Conservation (phyloP, 179 eudicot genomes). For the Beta corolliflora region DNA sequence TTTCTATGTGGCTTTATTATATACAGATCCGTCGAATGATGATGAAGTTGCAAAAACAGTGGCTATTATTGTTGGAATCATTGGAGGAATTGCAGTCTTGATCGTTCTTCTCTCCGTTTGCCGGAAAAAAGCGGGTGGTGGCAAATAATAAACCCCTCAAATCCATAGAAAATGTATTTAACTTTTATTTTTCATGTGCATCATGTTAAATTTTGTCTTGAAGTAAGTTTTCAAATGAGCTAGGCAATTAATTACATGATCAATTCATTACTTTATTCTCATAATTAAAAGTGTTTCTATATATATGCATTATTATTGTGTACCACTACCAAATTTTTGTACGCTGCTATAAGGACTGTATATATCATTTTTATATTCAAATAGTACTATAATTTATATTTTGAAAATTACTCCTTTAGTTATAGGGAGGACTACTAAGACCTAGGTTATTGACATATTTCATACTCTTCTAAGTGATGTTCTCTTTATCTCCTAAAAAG, state of each 20-base stretch:
- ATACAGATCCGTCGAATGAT: slow-evolving; percentile 48
- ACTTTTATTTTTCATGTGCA: background rate
- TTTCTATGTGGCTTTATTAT: background rate
- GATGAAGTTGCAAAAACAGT: slow-evolving; percentile 76
- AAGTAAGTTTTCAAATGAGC: background rate
- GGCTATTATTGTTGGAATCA: slow-evolving; percentile 69
- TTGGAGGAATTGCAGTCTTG: slow-evolving; percentile 65
- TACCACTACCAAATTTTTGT: too few species aligned
- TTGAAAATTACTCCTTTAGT: too few species aligned
- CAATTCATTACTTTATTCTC: background rate
- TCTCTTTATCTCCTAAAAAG: background rate
- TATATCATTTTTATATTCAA: too few species aligned
- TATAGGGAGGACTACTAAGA: too few species aligned
- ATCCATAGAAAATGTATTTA: background rate
- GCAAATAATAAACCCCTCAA: slow-evolving; percentile 19
- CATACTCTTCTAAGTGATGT: background rate
- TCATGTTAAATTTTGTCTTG: background rate
- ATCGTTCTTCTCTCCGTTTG: slow-evolving; percentile 72
- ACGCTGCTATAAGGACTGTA: too few species aligned
- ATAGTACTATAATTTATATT: too few species aligned
- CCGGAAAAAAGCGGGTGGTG: slow-evolving; percentile 42
- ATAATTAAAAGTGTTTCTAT: too few species aligned
- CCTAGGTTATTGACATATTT: too few species aligned
- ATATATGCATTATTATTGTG: too few species aligned
- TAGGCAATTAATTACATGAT: background rate